Conservation (phyloP, 2,329 filamentous ascomycete species). For the Cryphonectria parasitica region DNA sequence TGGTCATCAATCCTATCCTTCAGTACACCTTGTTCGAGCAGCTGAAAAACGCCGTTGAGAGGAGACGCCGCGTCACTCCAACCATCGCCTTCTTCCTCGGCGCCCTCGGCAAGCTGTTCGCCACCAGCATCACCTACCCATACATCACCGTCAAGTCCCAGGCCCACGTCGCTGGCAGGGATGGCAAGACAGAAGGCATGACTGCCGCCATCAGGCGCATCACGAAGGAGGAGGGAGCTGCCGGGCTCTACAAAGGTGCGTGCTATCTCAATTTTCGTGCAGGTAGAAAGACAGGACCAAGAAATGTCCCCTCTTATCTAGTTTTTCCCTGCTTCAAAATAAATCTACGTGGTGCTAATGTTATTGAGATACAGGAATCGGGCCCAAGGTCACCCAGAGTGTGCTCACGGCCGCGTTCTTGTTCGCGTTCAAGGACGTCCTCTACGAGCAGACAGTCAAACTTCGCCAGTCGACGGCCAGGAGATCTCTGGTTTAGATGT, state of each 20-base stretch:
- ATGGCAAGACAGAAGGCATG: conserved; percentile 80
- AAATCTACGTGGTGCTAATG: neutral
- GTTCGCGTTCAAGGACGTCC: conserved; percentile 96
- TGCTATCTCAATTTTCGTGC: conserved; percentile 27
- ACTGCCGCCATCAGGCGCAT: conserved; percentile 77
- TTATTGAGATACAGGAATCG: conserved; percentile 68
- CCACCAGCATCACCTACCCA: conserved; percentile 92
- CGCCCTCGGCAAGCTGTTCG: conserved; percentile 90
- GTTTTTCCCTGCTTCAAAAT: neutral
- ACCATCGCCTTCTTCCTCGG: conserved; percentile 89
- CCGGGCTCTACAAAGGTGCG: conserved; percentile 88
- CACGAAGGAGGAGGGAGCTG: conserved; percentile 86
- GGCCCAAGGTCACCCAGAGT: conserved; percentile 94
- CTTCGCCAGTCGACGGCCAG: conserved; percentile 56
- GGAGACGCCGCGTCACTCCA: conserved; percentile 68
- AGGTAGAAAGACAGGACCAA: neutral
- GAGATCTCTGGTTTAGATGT: conserved; percentile 37
- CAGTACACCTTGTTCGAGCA: conserved; percentile 99
- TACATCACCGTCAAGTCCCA: conserved; percentile 99
- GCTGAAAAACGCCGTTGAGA: conserved; percentile 89
- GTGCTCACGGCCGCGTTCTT: conserved; percentile 94
- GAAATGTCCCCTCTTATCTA: neutral
- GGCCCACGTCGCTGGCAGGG: conserved; percentile 83
- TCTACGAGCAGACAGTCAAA: conserved; percentile 81
- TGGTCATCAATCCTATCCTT: conserved; percentile 97